These are phyloP conservation scores for Cantharellus cinnabarinus DNA, from an alignment of 768 basidiomycete species.

Conservation along the genomic window DNA sequence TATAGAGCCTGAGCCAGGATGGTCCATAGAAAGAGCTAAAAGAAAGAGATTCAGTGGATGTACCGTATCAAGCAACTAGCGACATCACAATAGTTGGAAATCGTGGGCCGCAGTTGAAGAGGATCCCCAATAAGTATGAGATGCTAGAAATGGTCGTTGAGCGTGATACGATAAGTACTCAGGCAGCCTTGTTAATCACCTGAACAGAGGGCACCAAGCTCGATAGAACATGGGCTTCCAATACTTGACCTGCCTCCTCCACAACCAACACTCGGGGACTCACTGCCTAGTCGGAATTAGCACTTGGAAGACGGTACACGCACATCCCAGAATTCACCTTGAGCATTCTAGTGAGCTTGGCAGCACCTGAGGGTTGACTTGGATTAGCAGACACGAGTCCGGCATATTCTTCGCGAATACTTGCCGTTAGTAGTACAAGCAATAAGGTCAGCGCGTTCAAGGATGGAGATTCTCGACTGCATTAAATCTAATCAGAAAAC, in stretches of 20 bases:
- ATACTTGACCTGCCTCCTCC: slow-evolving; percentile 67
- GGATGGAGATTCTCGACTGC: slow-evolving; percentile 35
- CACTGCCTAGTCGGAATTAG: slow-evolving; percentile 24
- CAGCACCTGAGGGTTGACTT: slow-evolving; percentile 31
- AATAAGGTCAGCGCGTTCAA: slow-evolving; percentile 37
- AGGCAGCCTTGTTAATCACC: background rate
- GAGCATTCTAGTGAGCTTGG: slow-evolving; percentile 38
- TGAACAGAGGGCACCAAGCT: slow-evolving; percentile 4
- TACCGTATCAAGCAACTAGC: background rate
- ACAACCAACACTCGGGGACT: slow-evolving; percentile 43
- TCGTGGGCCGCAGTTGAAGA: slow-evolving; percentile 45
- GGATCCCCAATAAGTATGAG: slow-evolving; percentile 70
- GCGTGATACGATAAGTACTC: slow-evolving; percentile 8
- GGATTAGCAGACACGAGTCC: background rate
- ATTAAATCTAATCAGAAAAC: background rate
- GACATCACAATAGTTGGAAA: slow-evolving; percentile 38
- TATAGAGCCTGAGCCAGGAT: slow-evolving; percentile 23
- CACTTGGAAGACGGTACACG: background rate
- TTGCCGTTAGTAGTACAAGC: slow-evolving; percentile 62
- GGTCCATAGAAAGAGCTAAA: slow-evolving; percentile 50
- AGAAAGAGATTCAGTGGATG: background rate
- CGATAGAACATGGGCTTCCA: slow-evolving; percentile 53
- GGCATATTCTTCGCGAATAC: background rate
- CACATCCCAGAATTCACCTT: slow-evolving; percentile 21
- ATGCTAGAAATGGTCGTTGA: slow-evolving; percentile 23